Evolutionary conservation across 2,329 filamentous ascomycete species (phyloP).

Genomic region (Fusarium anthophilum): DNA sequence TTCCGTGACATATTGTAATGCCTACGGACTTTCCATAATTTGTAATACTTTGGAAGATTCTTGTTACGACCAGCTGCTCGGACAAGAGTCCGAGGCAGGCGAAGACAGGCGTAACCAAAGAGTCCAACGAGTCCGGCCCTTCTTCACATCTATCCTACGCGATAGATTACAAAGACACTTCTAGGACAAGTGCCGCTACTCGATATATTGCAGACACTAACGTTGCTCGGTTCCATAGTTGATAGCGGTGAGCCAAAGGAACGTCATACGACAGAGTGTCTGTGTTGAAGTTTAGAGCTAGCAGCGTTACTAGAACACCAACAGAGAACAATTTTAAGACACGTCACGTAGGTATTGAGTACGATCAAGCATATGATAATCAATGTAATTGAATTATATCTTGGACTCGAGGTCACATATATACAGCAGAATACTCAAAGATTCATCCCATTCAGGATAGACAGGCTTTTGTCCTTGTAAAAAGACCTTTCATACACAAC

Average conservation of each 20-base stretch:
- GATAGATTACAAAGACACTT: too few relatives aligned
- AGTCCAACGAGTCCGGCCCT: background rate
- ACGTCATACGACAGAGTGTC: background rate
- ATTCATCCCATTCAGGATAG: conserved; percentile 25
- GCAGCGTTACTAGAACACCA: background rate
- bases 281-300: background rate
- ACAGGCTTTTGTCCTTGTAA: conserved; percentile 26
- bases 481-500: conserved; percentile 17
- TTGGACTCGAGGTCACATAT: conserved; percentile 40
- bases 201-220: background rate
- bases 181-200: background rate
- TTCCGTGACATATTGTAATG: background rate
- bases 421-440: conserved; percentile 42
- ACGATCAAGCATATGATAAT: background rate
- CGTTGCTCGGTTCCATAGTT: background rate
- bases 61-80: too few relatives aligned
- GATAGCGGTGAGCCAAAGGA: background rate
- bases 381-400: conserved; percentile 24
- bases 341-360: too few relatives aligned
- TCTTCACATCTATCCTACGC: too few relatives aligned
- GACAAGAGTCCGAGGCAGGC: background rate
- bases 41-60: background rate
- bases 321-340: background rate
- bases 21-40: too few relatives aligned
- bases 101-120: background rate